Percentiles rank a stretch among this genome's conserved stretches.
Evolutionary conservation across 192 early-diverging fungal genomes (phyloP).

Genomic region (Coemansia sp.): DNA sequence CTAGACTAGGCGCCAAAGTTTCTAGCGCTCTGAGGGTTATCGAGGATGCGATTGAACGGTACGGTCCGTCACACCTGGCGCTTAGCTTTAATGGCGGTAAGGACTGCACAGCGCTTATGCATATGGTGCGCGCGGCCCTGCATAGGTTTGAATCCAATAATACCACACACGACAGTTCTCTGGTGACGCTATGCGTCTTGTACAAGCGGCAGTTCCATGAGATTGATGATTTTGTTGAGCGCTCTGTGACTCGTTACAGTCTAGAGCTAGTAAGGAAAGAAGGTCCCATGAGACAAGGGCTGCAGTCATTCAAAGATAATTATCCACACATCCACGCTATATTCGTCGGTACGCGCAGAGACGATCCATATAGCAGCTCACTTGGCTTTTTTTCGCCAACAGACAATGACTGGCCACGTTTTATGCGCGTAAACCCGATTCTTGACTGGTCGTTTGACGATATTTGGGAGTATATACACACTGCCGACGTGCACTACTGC

Average conservation of each 20-base stretch:
- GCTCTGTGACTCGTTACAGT: constrained; percentile 66
- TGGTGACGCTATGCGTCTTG: constrained; percentile 77
- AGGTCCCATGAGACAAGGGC: constrained; percentile 75
- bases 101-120: constrained; percentile 92
- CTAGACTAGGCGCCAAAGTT: constrained; percentile 34
- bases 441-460: constrained; percentile 85
- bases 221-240: constrained; percentile 83
- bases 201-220: constrained; percentile 77
- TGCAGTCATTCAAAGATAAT: constrained; percentile 66
- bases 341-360: constrained; percentile 77
- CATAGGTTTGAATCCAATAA: constrained; percentile 29
- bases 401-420: constrained; percentile 85
- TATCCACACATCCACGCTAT: constrained; percentile 66
- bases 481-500: constrained; percentile 77
- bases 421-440: constrained; percentile 91
- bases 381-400: constrained; percentile 66
- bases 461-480: constrained; percentile 76
- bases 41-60: constrained; percentile 50
- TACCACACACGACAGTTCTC: constrained; percentile 11
- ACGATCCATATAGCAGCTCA: constrained; percentile 68
- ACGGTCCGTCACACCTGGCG: constrained; percentile 59
- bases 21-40: constrained; percentile 35
- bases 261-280: constrained; percentile 65
- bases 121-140: constrained; percentile 71
- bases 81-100: constrained; percentile 97